A percentile compares a stretch with the other conserved stretches of the same genome.
These are phyloP conservation scores for Fistulina hepatica DNA, from an alignment of 1,284 basidiomycete genomes.

Conservation along the genomic window DNA sequence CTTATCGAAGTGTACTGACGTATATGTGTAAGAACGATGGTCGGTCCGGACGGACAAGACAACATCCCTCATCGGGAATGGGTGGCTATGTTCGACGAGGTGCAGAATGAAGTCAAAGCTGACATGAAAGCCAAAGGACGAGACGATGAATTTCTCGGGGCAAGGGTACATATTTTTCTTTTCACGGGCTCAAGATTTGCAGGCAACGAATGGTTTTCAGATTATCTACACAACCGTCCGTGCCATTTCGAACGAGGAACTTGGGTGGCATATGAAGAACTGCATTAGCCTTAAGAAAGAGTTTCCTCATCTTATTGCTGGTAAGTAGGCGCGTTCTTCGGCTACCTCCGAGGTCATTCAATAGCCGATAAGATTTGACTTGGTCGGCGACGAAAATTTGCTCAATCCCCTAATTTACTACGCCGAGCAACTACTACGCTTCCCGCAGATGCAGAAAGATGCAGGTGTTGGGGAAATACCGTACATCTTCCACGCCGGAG, in stretches of 20 bases:
- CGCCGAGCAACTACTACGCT: constrained; percentile 47
- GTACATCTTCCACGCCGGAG: constrained; percentile 73
- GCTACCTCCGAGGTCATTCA: constrained; percentile 1
- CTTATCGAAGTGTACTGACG: background rate
- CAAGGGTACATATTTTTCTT: constrained; percentile 32
- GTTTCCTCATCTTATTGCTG: constrained; percentile 65
- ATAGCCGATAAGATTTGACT: constrained; percentile 52
- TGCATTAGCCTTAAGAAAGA: constrained; percentile 63
- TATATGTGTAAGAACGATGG: constrained; percentile 30
- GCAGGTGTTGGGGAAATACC: constrained; percentile 51
- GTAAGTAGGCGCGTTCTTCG: constrained; percentile 22
- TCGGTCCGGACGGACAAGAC: constrained; percentile 43
- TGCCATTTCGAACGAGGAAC: constrained; percentile 41
- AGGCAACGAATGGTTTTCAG: constrained; percentile 23
- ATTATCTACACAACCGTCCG: constrained; percentile 66
- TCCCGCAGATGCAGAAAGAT: constrained; percentile 45
- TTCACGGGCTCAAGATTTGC: background rate
- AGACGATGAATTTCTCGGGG: constrained; percentile 51
- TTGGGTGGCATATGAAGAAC: constrained; percentile 62
- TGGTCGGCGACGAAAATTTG: constrained; percentile 67
- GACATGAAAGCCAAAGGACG: constrained; percentile 41
- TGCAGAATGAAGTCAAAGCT: constrained; percentile 43
- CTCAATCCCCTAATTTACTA: constrained; percentile 56
- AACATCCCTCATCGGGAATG: constrained; percentile 52
- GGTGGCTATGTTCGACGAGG: constrained; percentile 45